Percentiles rank a stretch among this genome's conserved stretches.
Conservation (phyloP, 176 grass and related monocot genomes). For the Hyparrhenia diplandra region DNA sequence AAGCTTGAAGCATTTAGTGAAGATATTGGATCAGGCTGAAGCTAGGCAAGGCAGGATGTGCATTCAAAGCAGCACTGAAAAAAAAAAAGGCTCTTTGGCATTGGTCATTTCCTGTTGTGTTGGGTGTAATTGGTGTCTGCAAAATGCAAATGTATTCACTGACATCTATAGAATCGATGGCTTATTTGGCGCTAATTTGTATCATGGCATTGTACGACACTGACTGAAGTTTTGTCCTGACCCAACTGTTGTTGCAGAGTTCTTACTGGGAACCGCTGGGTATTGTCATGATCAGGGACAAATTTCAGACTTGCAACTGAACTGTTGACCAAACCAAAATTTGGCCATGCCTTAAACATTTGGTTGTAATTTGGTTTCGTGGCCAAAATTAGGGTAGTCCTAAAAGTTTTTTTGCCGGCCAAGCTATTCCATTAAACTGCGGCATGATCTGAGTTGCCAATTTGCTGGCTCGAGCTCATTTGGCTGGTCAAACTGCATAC, state of each 20-base stretch:
- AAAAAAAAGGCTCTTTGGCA: neutral
- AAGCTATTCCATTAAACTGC: neutral
- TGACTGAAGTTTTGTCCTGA: neutral
- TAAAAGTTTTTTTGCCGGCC: neutral
- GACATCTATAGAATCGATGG: neutral
- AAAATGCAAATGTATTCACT: neutral
- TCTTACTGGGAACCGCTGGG: neutral
- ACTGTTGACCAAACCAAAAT: neutral
- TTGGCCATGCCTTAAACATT: neutral
- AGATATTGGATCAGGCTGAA: neutral
- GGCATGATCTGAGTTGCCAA: neutral
- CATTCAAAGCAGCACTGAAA: neutral
- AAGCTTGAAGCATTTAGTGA: slow-evolving; percentile 29
- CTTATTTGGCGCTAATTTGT: neutral
- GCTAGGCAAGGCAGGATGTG: slow-evolving; percentile 3
- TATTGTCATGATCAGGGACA: neutral
- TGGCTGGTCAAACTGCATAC: no score
- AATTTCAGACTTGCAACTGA: neutral
- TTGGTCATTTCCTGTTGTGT: neutral
- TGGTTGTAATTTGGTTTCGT: neutral
- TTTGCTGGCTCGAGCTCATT: neutral
- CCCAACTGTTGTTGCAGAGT: neutral
- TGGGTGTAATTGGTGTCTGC: neutral
- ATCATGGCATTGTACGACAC: neutral
- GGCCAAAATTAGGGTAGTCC: neutral